Evolutionary conservation across 371 early-diverging fungal species (phyloP).

Genomic region (Circinella minor): DNA sequence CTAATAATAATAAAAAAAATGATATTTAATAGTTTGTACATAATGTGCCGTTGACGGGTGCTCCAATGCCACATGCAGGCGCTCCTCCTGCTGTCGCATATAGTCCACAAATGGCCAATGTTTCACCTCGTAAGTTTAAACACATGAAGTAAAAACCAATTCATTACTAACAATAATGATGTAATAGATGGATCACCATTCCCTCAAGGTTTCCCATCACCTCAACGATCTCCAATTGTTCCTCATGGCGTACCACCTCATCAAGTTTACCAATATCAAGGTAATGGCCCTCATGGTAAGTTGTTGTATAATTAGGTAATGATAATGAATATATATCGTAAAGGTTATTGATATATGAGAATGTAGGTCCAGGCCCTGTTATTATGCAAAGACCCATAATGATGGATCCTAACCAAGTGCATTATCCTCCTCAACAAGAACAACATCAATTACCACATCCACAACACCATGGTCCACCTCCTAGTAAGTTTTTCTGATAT

Average conservation of each 20-base stretch:
- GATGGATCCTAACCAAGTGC: slow-evolving; percentile 33
- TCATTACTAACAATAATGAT: too few relatives aligned
- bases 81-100: slow-evolving; percentile 38
- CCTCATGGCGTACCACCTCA: slow-evolving; percentile 56
- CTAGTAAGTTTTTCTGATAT: not conserved
- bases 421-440: slow-evolving; percentile 29
- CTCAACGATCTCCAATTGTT: slow-evolving; percentile 56
- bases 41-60: slow-evolving; percentile 39
- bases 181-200: slow-evolving; percentile 47
- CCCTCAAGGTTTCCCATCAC: slow-evolving; percentile 53
- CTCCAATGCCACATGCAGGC: slow-evolving; percentile 41
- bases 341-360: not conserved
- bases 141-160: too few relatives aligned
- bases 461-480: not conserved
- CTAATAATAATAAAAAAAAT: not conserved
- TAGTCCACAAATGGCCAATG: slow-evolving; percentile 53
- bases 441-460: slow-evolving; percentile 3
- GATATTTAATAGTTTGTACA: slow-evolving; percentile 37
- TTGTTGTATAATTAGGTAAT: not conserved
- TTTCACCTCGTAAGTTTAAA: slow-evolving; percentile 43
- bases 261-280: slow-evolving; percentile 60
- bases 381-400: slow-evolving; percentile 46
- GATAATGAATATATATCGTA: too few relatives aligned
- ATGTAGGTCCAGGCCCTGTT: slow-evolving; percentile 19
- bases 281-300: slow-evolving; percentile 38